Conservation (phyloP, 139 green algal genomes). For the Micractinium sp. region DNA sequence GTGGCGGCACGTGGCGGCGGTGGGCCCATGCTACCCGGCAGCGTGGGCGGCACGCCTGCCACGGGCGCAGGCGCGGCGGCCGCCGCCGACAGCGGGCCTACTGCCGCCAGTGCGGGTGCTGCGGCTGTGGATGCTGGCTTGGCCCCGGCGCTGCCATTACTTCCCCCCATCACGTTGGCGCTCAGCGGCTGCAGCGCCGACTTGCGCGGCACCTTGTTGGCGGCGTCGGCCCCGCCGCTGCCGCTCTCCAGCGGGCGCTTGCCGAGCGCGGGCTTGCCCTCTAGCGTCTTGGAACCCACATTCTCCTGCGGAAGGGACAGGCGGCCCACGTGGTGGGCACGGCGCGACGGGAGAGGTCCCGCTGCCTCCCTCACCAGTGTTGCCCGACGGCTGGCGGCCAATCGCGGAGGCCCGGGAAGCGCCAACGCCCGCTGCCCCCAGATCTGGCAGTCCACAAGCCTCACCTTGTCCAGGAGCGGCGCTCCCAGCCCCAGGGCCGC, state of each 20-base stretch:
- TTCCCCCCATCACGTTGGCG: conserved; percentile 20
- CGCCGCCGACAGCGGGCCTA: not conserved
- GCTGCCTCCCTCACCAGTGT: too few relatives aligned
- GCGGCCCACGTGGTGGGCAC: too few relatives aligned
- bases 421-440: not conserved
- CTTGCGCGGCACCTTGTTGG: conserved; percentile 19
- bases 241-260: conserved; percentile 24
- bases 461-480: conserved; percentile 3
- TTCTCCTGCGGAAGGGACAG: conserved; percentile 9
- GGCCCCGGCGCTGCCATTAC: not conserved
- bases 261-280: conserved; percentile 20
- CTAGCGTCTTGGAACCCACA: conserved; percentile 21
- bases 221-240: not conserved
- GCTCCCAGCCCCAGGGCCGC: not conserved
- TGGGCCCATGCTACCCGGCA: conserved; percentile 42
- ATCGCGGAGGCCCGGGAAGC: not conserved
- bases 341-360: too few relatives aligned
- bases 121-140: not conserved
- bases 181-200: conserved; percentile 38
- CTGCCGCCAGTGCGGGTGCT: not conserved
- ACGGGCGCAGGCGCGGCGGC: not conserved
- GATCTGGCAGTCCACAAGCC: not conserved
- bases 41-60: too few relatives aligned
- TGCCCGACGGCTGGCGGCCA: not conserved
- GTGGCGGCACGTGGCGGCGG: conserved; percentile 34